Evolutionary conservation across 2,329 filamentous ascomycete genomes (phyloP), one percentile per base, ranked within the genome.

Genomic region (Elsinoe batatas): DNA sequence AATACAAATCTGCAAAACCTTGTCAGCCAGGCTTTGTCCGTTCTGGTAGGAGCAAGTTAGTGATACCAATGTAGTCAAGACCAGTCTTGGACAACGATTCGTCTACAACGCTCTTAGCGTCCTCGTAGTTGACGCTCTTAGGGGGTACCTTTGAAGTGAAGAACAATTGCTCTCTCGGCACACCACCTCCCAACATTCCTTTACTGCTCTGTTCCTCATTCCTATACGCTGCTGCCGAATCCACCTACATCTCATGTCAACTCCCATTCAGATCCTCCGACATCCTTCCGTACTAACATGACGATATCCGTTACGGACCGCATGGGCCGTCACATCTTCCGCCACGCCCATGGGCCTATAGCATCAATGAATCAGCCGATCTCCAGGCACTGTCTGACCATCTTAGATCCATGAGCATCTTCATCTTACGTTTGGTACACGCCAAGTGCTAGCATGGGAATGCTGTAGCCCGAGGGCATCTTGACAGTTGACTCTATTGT

Each of bases 61-160:
- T 30, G 26, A 17, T 33, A 55, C 53, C 53, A 30, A 74, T 68
- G 57, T 74, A 74, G 11, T 67, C 64, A 8, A 74, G 64, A 1
- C 80, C 78, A 0, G 83, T 80, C 58, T 81, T 76, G 53, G 75
- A 70, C 18, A 91, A 72, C 13, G 83, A 85, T 54, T 77, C 72
- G 60, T 84, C 71, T 60, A 94, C 77, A 60, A 83, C 79, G 13
- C 75, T 74, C 67, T 82, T 83, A 18, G 85, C 78, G 57, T 74
- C 78, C 12, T 83, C 77, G 64, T 91, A 93, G 59, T 76, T 76
- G 64, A 81, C 74, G 2, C 65, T 60, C 11, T 65, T 69, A 1
- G 74, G 71, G 3, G 77, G 77, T 6, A 84, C 59, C 64, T 84
- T 84, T 58, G 76, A 80, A 5, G 81, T 84, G 67, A 81, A 83